Conservation (phyloP, 768 basidiomycete genomes). For the Lactarius trivialis region DNA sequence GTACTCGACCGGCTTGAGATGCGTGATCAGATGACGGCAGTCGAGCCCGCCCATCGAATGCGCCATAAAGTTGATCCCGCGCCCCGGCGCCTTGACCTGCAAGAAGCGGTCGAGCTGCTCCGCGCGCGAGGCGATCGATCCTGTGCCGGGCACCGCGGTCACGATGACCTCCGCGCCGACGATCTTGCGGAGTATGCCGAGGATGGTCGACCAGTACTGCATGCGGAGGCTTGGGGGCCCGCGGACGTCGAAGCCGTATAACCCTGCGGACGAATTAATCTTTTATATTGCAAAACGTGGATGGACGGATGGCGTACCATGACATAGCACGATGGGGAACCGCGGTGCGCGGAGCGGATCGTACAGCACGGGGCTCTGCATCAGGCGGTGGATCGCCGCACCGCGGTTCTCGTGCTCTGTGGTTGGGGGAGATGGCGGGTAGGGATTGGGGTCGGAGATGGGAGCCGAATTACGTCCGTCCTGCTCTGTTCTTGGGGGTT, state of each 20-base stretch:
- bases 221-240: conserved; percentile 82
- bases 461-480: background rate
- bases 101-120: conserved; percentile 69
- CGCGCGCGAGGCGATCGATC: conserved; percentile 79
- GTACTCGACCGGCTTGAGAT: conserved; percentile 76
- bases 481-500: background rate
- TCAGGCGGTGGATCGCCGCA: conserved; percentile 56
- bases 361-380: conserved; percentile 70
- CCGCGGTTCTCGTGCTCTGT: conserved; percentile 30
- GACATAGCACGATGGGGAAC: conserved; percentile 90
- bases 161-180: conserved; percentile 94
- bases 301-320: conserved; percentile 50
- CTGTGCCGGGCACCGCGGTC: conserved; percentile 89
- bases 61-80: conserved; percentile 86
- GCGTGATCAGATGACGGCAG: conserved; percentile 86
- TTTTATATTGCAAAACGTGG: background rate
- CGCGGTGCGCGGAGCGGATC: conserved; percentile 76
- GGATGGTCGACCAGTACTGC: conserved; percentile 92
- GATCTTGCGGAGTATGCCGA: conserved; percentile 69
- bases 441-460: background rate
- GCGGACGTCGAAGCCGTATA: conserved; percentile 92
- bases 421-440: background rate
- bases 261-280: conserved; percentile 44
- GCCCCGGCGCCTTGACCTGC: conserved; percentile 55
- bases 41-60: conserved; percentile 99